Percentiles rank a stretch among this genome's conserved stretches.
Conservation (phyloP, 352 stramenopile genomes). For the Phytophthora aleatoria region DNA sequence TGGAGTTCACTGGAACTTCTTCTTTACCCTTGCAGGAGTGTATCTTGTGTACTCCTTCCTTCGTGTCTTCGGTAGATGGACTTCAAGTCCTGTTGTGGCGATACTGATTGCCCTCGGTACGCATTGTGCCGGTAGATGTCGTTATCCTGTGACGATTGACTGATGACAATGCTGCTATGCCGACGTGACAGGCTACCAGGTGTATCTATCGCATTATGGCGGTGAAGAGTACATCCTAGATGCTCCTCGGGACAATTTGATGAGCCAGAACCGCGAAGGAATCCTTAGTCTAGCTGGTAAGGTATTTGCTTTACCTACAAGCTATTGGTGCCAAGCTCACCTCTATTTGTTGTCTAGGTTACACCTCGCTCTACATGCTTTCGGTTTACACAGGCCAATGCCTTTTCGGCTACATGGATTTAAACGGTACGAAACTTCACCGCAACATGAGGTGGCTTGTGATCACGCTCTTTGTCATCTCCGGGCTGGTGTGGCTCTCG, state of each 20-base stretch:
- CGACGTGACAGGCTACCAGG: slow-evolving; percentile 67
- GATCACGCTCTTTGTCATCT: slow-evolving; percentile 46
- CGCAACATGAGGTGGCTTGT: slow-evolving; percentile 72
- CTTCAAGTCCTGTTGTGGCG: slow-evolving; percentile 48
- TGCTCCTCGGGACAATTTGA: slow-evolving; percentile 71
- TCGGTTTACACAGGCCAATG: slow-evolving; percentile 61
- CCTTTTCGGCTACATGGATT: slow-evolving; percentile 73
- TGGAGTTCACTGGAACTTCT: slow-evolving; percentile 99
- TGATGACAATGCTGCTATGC: slow-evolving; percentile 2
- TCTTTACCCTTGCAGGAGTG: slow-evolving; percentile 94
- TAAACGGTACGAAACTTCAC: slow-evolving; percentile 56
- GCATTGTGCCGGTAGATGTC: slow-evolving; percentile 1
- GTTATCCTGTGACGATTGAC: neutral
- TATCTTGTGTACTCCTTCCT: slow-evolving; percentile 76
- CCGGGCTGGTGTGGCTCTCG: slow-evolving; percentile 48
- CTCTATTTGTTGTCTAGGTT: slow-evolving; percentile 62
- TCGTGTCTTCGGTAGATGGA: slow-evolving; percentile 50
- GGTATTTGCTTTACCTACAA: neutral
- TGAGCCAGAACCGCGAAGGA: slow-evolving; percentile 95
- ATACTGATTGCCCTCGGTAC: slow-evolving; percentile 49
- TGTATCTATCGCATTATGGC: slow-evolving; percentile 75
- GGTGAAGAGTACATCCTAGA: slow-evolving; percentile 84
- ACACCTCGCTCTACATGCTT: slow-evolving; percentile 90
- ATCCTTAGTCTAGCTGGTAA: slow-evolving; percentile 90
- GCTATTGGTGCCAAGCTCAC: neutral